Evolutionary conservation across 768 basidiomycete genomes (phyloP), one percentile per base, ranked within the genome.

Genomic region (Sistotremastrum niveocremeum): DNA sequence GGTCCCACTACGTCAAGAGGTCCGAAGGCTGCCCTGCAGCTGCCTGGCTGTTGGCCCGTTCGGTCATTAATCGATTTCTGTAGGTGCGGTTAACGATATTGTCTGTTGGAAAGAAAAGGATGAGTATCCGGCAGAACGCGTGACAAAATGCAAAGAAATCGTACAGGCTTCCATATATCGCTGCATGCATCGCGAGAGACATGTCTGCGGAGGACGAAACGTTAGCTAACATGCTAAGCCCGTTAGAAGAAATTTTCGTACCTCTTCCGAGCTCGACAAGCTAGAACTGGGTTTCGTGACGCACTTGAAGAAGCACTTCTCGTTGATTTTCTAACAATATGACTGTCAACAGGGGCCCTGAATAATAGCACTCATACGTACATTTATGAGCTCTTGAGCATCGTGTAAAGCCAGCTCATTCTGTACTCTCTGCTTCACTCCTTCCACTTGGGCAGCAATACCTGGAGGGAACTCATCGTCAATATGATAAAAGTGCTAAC

Each of bases 81-180:
- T 88, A 88, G 11, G 80, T 71, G 55, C 69, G 70, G 64, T 81
- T 81, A 32, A 88, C 79, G 41, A 85, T 74, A 59, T 81, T 83
- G 66, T 88, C 85, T 89, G 38, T 35, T 9, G 31, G 37, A 42
- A 34, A 52, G 46, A 43, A 34, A 50, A 11, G 12, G 10, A 34
- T 30, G 47, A 10, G 39, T 32, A 44, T 29, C 30, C 11, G 37
- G 20, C 7, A 7, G 29, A 33, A 2, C 2, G 42, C 30, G 51
- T 34, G 44, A 38, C 5, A 11, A 31, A 39, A 39, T 35, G 40
- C 5, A 34, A 12, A 36, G 7, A 74, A 20, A 20, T 20, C 84
- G 66, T 55, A 87, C 86, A 88, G 34, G 83, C 83, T 62, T 89
- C 84, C 67, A 90, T 68, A 58, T 87, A 90, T 39, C 84, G 75